phyloP scores from a whole-genome alignment of 2,329 filamentous ascomycete species.

The Aspergillus sp. region DNA sequence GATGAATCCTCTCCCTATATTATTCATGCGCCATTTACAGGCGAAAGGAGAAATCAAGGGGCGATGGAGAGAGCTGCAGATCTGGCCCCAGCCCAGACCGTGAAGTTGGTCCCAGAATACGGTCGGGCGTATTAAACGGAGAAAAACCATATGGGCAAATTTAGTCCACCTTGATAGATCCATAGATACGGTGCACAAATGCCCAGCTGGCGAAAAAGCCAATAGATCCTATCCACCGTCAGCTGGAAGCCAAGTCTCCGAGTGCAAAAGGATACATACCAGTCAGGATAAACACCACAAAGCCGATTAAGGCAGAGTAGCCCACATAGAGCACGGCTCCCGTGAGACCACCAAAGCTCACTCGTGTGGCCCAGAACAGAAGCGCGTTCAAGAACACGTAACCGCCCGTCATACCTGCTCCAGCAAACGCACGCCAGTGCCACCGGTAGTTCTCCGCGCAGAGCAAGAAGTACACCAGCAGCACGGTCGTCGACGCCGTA shows the following conservation, averaged over 20 bases:
- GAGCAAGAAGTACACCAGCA: constrained; percentile 94
- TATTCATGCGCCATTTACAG: no score
- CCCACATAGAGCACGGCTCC: constrained; percentile 90
- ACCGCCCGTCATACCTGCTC: constrained; percentile 81
- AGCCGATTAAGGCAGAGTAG: constrained; percentile 84
- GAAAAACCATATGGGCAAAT: no score
- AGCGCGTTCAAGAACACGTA: constrained; percentile 93
- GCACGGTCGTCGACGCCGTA: constrained; percentile 82
- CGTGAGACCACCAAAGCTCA: constrained; percentile 79
- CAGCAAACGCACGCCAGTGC: constrained; percentile 95
- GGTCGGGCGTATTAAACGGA: no score
- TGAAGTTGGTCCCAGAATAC: no score
- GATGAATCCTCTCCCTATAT: no score
- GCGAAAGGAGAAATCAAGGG: no score
- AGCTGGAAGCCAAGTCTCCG: constrained; percentile 3
- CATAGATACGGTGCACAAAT: constrained; percentile 91
- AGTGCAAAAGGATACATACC: constrained; percentile 60
- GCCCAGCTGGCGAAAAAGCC: constrained; percentile 94
- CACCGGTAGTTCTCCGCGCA: constrained; percentile 98
- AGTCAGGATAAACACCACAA: constrained; percentile 89
- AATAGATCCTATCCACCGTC: constrained; percentile 68
- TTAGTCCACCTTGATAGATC: constrained; percentile 97
- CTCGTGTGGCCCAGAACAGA: constrained; percentile 84
- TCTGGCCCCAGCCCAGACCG: no score
- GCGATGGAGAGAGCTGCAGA: no score